These are phyloP conservation scores for Tricholoma furcatifolium DNA, from an alignment of 768 basidiomycete species.

Conservation along the genomic window DNA sequence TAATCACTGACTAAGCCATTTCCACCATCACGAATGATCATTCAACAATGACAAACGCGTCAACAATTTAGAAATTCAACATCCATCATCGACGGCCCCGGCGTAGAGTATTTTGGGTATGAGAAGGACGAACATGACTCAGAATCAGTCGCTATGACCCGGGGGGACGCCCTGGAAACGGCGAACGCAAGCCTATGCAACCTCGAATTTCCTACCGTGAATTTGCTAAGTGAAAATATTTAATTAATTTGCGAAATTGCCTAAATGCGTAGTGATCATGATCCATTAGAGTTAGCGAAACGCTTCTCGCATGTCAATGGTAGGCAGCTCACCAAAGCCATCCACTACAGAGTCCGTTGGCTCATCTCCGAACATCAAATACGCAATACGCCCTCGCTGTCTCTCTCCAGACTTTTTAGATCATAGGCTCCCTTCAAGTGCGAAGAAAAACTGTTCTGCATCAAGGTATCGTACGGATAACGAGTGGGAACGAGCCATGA, in stretches of 20 bases:
- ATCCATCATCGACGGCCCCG: background rate
- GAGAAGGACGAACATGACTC: slow-evolving; percentile 3
- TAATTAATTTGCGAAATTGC: background rate
- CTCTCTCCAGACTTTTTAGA: background rate
- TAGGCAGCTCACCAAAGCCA: background rate
- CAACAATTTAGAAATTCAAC: background rate
- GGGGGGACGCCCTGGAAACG: background rate
- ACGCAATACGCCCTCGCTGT: slow-evolving; percentile 8
- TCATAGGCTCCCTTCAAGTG: slow-evolving; percentile 9
- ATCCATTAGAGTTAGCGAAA: slow-evolving; percentile 3
- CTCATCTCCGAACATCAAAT: slow-evolving; percentile 1
- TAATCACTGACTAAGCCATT: slow-evolving; percentile 30
- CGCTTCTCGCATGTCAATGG: slow-evolving; percentile 3
- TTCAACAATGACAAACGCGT: slow-evolving; percentile 11
- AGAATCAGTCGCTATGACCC: background rate
- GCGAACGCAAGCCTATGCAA: background rate
- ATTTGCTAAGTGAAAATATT: slow-evolving; percentile 8
- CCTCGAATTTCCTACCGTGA: background rate
- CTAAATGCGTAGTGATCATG: background rate
- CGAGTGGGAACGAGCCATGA: slow-evolving; percentile 19
- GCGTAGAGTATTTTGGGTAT: background rate
- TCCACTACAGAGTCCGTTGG: slow-evolving; percentile 3
- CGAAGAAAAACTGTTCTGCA: slow-evolving; percentile 1
- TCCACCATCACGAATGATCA: slow-evolving; percentile 9
- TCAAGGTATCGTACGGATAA: slow-evolving; percentile 2